phyloP scores from a whole-genome alignment of 106 monocot genomes.

The Acorus gramineus region DNA sequence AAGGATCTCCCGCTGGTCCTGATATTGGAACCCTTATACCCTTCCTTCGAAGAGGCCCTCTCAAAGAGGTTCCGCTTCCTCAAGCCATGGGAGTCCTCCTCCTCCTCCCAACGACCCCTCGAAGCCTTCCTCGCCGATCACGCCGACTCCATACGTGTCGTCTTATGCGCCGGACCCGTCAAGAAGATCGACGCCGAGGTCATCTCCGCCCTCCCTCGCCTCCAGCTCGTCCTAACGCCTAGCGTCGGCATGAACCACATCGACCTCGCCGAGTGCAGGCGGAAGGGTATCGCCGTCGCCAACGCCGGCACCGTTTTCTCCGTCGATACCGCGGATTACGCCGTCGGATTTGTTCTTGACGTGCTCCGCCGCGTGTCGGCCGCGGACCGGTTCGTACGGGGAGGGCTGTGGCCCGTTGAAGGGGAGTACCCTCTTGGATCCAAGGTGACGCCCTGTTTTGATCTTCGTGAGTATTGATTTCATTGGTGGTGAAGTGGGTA shows the following conservation, averaged over 20 bases:
- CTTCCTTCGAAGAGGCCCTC: neutral
- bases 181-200: neutral
- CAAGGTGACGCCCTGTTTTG: no score
- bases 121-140: neutral
- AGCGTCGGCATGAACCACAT: neutral
- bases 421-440: no score
- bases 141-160: neutral
- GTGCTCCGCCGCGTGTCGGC: neutral
- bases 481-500: no score
- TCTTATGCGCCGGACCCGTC: neutral
- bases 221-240: neutral
- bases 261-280: neutral
- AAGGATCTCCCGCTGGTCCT: neutral
- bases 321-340: neutral
- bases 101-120: neutral
- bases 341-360: neutral
- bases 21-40: neutral
- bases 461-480: no score
- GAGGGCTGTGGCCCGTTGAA: neutral
- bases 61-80: constrained; percentile 1
- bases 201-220: neutral
- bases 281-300: neutral
- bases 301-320: neutral
- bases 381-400: neutral
- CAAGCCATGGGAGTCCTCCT: neutral